Evolutionary conservation across 208 protist species (phyloP).

Genomic region (Trypanosoma vivax): DNA sequence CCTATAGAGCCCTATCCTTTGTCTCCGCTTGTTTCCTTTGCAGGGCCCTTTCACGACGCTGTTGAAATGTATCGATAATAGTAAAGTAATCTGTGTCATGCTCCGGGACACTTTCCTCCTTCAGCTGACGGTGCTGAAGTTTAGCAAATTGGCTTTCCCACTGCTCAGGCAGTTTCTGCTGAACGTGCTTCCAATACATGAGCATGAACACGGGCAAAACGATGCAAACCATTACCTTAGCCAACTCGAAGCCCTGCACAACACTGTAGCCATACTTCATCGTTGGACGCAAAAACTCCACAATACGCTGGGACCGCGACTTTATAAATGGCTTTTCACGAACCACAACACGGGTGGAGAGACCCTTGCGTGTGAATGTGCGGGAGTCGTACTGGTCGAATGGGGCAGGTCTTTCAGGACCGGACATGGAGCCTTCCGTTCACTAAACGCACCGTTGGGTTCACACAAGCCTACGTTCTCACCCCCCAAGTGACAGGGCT

Average conservation of each 20-base stretch:
- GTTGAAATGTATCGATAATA: slow-evolving; percentile 76
- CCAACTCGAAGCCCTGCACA: slow-evolving; percentile 55
- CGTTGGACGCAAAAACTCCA: slow-evolving; percentile 53
- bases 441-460: no score
- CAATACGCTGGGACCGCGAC: slow-evolving; percentile 59
- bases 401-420: slow-evolving; percentile 22
- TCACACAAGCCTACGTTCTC: no score
- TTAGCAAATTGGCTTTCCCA: slow-evolving; percentile 78
- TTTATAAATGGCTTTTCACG: slow-evolving; percentile 75
- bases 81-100: slow-evolving; percentile 72
- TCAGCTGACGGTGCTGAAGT: slow-evolving; percentile 69
- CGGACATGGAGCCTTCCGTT: neutral
- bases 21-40: slow-evolving; percentile 58
- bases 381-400: slow-evolving; percentile 68
- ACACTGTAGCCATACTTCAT: slow-evolving; percentile 57
- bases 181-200: slow-evolving; percentile 68
- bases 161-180: slow-evolving; percentile 62
- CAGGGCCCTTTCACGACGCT: slow-evolving; percentile 56
- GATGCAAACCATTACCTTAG: slow-evolving; percentile 75
- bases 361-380: slow-evolving; percentile 50
- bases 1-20: neutral
- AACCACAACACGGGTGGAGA: slow-evolving; percentile 57
- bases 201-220: slow-evolving; percentile 73
- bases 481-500: no score
- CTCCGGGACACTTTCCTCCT: slow-evolving; percentile 53